These are phyloP conservation scores for Cladochytrium replicatum DNA, from an alignment of 192 early-diverging fungal genomes.

Conservation along the genomic window DNA sequence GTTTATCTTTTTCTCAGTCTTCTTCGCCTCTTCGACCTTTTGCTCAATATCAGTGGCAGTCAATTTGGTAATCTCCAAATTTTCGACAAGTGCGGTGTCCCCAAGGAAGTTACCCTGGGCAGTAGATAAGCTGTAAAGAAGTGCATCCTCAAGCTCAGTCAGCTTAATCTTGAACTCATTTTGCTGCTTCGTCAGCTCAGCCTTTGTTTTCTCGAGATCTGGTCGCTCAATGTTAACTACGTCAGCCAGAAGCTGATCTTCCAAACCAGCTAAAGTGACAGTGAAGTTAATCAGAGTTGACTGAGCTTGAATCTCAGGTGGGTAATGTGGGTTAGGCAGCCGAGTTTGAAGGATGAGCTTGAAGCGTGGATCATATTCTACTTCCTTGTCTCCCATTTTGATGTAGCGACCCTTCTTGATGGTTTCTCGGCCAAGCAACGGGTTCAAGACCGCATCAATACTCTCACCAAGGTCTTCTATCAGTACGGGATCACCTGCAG, in stretches of 20 bases:
- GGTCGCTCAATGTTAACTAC: constrained; percentile 59
- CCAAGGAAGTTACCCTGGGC: constrained; percentile 58
- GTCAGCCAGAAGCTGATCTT: constrained; percentile 56
- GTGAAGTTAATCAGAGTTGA: constrained; percentile 58
- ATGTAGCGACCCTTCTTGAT: constrained; percentile 57
- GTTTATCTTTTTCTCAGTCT: constrained; percentile 59
- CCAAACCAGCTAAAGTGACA: constrained; percentile 51
- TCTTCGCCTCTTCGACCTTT: constrained; percentile 55
- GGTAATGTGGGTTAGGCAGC: constrained; percentile 53
- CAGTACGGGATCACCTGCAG: constrained; percentile 43
- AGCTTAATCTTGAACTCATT: constrained; percentile 60
- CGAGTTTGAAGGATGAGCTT: constrained; percentile 56
- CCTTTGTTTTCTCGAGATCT: constrained; percentile 53
- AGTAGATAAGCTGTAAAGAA: constrained; percentile 45
- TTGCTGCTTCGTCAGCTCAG: constrained; percentile 56
- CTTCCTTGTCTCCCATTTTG: constrained; percentile 62
- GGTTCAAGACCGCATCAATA: constrained; percentile 55
- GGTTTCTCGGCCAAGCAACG: constrained; percentile 50
- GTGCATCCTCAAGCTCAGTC: constrained; percentile 52
- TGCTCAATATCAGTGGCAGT: constrained; percentile 58
- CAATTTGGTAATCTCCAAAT: constrained; percentile 51
- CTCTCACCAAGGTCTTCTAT: constrained; percentile 55
- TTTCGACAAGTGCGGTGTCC: constrained; percentile 55
- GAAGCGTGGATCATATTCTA: constrained; percentile 54
- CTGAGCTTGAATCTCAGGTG: constrained; percentile 60